Evolutionary conservation across 495 filamentous ascomycete species (phyloP).

Genomic region (Penicillium turbatum): DNA sequence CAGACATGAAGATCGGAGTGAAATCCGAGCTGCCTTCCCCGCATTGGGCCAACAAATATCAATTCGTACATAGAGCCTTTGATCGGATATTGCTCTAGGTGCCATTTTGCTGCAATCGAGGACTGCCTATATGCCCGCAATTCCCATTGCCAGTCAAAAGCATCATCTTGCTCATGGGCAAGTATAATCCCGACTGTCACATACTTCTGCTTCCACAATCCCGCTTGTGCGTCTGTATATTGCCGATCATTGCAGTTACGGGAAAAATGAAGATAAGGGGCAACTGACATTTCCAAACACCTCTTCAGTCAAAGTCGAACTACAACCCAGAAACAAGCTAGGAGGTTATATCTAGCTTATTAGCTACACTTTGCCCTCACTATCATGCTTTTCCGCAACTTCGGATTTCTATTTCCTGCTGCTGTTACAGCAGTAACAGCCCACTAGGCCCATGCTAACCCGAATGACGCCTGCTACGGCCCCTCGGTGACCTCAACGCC

Average conservation of each 20-base stretch:
- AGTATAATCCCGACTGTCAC: no score
- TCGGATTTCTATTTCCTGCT: background rate
- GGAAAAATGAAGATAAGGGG: background rate
- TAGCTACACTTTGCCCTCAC: background rate
- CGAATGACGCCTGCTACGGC: slow-evolving; percentile 1
- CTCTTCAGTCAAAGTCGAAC: no score
- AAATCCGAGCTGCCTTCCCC: slow-evolving; percentile 24
- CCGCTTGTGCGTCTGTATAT: background rate
- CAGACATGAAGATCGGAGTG: slow-evolving; percentile 15
- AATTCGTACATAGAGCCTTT: background rate
- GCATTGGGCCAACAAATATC: slow-evolving; percentile 6
- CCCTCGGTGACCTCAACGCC: background rate
- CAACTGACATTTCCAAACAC: background rate
- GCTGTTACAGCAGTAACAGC: background rate
- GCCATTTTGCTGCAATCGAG: no score
- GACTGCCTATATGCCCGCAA: no score
- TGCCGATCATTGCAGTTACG: background rate
- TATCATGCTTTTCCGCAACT: background rate
- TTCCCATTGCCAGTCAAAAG: no score
- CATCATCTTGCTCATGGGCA: no score
- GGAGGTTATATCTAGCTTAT: no score
- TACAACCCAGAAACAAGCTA: no score
- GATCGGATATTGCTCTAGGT: no score
- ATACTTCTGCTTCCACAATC: no score
- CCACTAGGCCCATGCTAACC: background rate